phyloP scores from a whole-genome alignment of 345 rosid species.

The Rhizophora apiculata region DNA sequence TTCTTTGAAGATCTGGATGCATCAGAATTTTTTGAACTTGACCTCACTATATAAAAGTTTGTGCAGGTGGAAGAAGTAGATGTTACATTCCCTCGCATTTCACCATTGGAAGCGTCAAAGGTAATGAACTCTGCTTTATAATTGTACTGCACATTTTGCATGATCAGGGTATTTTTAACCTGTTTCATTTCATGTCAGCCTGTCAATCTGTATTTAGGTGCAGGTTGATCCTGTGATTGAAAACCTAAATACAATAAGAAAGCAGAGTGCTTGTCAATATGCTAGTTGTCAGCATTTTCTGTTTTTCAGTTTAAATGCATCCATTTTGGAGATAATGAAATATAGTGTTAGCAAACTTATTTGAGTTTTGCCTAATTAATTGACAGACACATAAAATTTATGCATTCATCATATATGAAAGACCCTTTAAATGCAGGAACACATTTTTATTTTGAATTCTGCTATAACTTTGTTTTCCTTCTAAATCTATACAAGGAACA shows the following conservation, averaged over 20 bases:
- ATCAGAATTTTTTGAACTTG: constrained; percentile 1
- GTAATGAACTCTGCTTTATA: constrained; percentile 29
- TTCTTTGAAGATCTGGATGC: constrained; percentile 2
- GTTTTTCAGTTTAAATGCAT: constrained; percentile 7
- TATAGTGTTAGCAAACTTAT: not conserved
- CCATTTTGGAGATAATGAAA: not conserved
- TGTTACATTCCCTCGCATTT: constrained; percentile 54
- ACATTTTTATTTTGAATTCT: constrained; percentile 1
- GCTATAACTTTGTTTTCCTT: not conserved
- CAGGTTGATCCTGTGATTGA: not conserved
- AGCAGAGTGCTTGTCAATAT: not conserved
- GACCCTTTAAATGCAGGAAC: not conserved
- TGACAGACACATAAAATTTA: not conserved
- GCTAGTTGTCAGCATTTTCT: not conserved
- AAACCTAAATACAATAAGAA: not conserved
- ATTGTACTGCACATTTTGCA: not conserved
- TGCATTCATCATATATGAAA: constrained; percentile 3
- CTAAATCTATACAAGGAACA: not conserved
- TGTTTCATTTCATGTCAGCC: not conserved
- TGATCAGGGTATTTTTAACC: constrained; percentile 2
- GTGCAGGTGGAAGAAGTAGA: constrained; percentile 70
- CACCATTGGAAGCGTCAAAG: constrained; percentile 42
- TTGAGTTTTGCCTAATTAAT: not conserved
- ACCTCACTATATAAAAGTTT: constrained; percentile 16
- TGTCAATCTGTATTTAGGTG: not conserved